Conservation (phyloP, 805 yeast species). For the Nakazawaea sp. region DNA sequence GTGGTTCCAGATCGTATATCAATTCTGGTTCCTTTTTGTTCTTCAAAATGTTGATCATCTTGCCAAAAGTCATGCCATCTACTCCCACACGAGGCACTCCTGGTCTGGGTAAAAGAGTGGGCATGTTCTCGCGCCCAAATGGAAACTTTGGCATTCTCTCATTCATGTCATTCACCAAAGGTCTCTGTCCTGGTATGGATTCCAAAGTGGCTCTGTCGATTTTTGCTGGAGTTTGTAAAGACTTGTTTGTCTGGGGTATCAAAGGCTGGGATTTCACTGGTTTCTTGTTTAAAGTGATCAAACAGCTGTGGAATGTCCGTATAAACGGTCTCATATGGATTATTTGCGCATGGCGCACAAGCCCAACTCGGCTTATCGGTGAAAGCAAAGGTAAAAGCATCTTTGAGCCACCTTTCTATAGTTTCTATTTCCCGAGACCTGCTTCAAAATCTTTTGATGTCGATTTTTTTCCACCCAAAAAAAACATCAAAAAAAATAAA, state of each 20-base stretch:
- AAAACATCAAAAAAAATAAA: not conserved
- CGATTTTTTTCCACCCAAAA: too few species aligned
- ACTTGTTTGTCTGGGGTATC: too few species aligned
- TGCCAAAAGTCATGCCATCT: slow-evolving; percentile 40
- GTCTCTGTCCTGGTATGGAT: slow-evolving; percentile 47
- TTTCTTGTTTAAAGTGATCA: too few species aligned
- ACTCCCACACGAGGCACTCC: slow-evolving; percentile 71
- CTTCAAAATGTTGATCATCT: slow-evolving; percentile 52
- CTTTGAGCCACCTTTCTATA: too few species aligned
- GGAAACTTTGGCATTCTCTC: slow-evolving; percentile 65
- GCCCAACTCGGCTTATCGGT: too few species aligned
- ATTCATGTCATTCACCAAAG: slow-evolving; percentile 37
- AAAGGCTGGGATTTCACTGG: too few species aligned
- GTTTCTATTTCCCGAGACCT: too few species aligned
- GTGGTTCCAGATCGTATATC: slow-evolving; percentile 80
- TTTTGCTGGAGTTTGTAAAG: not conserved
- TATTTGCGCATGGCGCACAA: too few species aligned
- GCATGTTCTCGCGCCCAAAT: slow-evolving; percentile 53
- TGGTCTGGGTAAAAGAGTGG: slow-evolving; percentile 66
- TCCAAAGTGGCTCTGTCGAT: slow-evolving; percentile 9
- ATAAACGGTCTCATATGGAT: too few species aligned
- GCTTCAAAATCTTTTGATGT: too few species aligned
- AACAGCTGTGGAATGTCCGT: too few species aligned
- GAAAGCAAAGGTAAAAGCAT: too few species aligned
- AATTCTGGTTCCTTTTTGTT: slow-evolving; percentile 59